Percentiles rank a stretch among this genome's conserved stretches.
Evolutionary conservation across 176 grass and related monocot species (phyloP).

Genomic region (Oryza glaberrima): DNA sequence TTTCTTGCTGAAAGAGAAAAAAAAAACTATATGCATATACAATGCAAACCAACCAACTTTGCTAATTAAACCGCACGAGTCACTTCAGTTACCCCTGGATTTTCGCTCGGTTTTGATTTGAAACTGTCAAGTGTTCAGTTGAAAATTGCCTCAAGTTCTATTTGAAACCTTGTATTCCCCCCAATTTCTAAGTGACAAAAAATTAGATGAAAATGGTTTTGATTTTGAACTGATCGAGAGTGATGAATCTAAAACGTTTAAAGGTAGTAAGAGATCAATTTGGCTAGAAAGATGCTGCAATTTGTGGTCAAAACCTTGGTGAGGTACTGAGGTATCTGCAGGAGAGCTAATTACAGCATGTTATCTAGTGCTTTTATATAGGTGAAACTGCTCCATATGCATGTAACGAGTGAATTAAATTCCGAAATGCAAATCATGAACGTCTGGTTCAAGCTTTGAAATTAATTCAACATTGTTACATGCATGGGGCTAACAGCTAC

Average conservation of each 20-base stretch:
- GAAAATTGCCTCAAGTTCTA: neutral
- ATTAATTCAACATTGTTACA: neutral
- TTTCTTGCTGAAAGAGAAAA: neutral
- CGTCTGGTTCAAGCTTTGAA: neutral
- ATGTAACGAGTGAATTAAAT: neutral
- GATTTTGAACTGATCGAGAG: neutral
- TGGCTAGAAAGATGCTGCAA: neutral
- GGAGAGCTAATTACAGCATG: neutral
- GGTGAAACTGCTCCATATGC: neutral
- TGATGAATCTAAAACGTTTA: neutral
- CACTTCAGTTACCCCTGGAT: neutral
- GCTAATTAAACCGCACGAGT: neutral
- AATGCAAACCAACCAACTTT: neutral
- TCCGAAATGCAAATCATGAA: neutral
- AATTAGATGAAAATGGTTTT: neutral
- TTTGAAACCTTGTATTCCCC: neutral
- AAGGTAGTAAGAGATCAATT: too few species aligned
- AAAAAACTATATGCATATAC: neutral
- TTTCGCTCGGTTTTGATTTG: neutral
- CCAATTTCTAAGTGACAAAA: neutral
- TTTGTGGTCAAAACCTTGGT: neutral
- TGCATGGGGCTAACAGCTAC: neutral
- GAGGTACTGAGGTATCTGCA: too few species aligned
- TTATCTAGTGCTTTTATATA: neutral
- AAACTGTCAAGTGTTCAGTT: neutral